These are phyloP conservation scores for Globisporangium cederbergense DNA, from an alignment of 352 stramenopile genomes.

Conservation along the genomic window DNA sequence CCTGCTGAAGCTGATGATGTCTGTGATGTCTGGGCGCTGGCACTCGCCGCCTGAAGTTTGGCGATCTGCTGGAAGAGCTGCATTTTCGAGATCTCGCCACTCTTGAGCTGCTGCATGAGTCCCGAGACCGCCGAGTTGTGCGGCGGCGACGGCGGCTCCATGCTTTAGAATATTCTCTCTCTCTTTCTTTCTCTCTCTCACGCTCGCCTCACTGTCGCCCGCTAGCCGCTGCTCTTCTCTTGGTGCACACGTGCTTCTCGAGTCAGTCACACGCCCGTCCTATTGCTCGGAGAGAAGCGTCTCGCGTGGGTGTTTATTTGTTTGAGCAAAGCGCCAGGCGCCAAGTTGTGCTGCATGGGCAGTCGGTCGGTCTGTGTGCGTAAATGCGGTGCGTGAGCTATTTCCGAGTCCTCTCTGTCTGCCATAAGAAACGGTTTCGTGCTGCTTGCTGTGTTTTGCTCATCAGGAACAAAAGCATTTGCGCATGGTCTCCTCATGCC, in stretches of 20 bases:
- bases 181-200: background rate
- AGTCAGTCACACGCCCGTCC: too few relatives aligned
- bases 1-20: background rate
- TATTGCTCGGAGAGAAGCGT: too few relatives aligned
- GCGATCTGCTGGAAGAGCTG: slow-evolving; percentile 83
- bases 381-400: background rate
- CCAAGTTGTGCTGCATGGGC: background rate
- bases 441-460: background rate
- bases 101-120: slow-evolving; percentile 84
- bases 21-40: background rate
- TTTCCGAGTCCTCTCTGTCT: background rate
- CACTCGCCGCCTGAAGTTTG: slow-evolving; percentile 43
- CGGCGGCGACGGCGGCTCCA: slow-evolving; percentile 38
- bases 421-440: slow-evolving; percentile 13
- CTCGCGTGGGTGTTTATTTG: too few relatives aligned
- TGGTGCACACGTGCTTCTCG: too few relatives aligned
- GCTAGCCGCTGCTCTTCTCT: background rate
- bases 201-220: background rate
- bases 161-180: too few relatives aligned
- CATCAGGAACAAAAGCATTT: background rate
- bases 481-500: background rate
- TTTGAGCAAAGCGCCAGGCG: too few relatives aligned
- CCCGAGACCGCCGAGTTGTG: slow-evolving; percentile 43
- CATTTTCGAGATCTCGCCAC: slow-evolving; percentile 81
- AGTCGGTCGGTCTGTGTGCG: background rate